phyloP scores from a whole-genome alignment of 164 flowering plant species.

The Dillenia turbinata region DNA sequence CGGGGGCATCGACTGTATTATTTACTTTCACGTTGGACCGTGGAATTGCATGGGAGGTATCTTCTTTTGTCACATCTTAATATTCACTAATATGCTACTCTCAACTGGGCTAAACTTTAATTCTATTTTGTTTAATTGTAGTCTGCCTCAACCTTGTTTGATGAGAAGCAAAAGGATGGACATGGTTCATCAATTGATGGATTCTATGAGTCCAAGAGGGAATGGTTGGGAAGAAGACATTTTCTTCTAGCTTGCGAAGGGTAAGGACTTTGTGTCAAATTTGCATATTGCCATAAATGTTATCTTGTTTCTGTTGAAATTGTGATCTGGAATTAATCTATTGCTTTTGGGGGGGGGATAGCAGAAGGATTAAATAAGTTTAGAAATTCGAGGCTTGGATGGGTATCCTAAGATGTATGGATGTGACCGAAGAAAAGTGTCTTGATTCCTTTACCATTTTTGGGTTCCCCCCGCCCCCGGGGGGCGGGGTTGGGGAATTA shows the following conservation, averaged over 20 bases:
- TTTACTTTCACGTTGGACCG: conserved; percentile 89
- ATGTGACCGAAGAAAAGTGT: too few species aligned
- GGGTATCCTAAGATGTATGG: too few species aligned
- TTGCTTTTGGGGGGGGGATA: too few species aligned
- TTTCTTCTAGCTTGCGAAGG: conserved; percentile 82
- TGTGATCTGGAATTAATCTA: too few species aligned
- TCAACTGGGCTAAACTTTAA: neutral
- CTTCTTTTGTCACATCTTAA: neutral
- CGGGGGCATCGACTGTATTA: conserved; percentile 85
- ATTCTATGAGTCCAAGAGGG: conserved; percentile 92
- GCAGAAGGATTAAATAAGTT: too few species aligned
- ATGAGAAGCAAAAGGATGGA: conserved; percentile 69
- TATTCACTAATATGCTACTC: neutral
- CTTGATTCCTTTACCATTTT: too few species aligned
- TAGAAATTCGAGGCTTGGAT: too few species aligned
- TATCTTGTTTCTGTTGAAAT: too few species aligned
- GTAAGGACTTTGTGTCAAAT: conserved; percentile 32
- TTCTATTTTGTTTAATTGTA: conserved; percentile 16
- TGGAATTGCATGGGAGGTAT: conserved; percentile 93
- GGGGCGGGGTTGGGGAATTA: too few species aligned
- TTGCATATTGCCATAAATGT: too few species aligned
- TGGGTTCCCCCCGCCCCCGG: too few species aligned
- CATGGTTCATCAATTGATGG: conserved; percentile 58
- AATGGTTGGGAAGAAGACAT: conserved; percentile 94
- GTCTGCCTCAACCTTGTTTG: conserved; percentile 70